Percentiles rank a stretch among this genome's conserved stretches.
phyloP scores from a whole-genome alignment of 768 basidiomycete species.

The Candolleomyces efflorescens region DNA sequence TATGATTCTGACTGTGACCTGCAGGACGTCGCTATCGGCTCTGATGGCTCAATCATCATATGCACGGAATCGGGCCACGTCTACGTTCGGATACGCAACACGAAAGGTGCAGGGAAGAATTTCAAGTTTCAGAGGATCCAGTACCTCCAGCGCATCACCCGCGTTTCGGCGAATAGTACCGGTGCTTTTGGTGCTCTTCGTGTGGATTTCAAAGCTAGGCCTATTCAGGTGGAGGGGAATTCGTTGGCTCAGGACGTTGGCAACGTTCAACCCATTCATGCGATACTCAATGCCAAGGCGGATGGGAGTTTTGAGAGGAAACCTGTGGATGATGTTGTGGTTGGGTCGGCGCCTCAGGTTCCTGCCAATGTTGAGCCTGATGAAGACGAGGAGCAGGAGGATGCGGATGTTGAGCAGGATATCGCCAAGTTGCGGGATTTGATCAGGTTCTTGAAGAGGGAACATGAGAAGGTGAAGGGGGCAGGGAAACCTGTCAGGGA shows the following conservation, averaged over 20 bases:
- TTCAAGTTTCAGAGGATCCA: slow-evolving; percentile 80
- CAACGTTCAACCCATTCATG: neutral
- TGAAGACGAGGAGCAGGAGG: slow-evolving; percentile 31
- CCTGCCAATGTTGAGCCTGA: slow-evolving; percentile 8
- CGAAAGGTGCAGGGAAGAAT: slow-evolving; percentile 37
- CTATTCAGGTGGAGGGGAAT: slow-evolving; percentile 53
- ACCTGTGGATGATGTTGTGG: neutral
- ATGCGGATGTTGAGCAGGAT: slow-evolving; percentile 33
- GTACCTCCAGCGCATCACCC: slow-evolving; percentile 78
- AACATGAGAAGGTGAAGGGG: slow-evolving; percentile 21
- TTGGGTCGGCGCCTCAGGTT: too few species aligned
- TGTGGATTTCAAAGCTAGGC: slow-evolving; percentile 59
- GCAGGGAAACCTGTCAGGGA: slow-evolving; percentile 7
- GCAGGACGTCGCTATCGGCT: slow-evolving; percentile 84
- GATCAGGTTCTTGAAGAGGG: slow-evolving; percentile 25
- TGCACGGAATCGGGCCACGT: slow-evolving; percentile 96
- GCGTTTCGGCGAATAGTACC: slow-evolving; percentile 80
- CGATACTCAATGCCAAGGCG: neutral
- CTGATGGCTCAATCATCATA: slow-evolving; percentile 84
- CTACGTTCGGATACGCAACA: slow-evolving; percentile 70
- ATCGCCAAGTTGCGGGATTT: slow-evolving; percentile 28
- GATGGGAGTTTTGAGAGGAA: neutral
- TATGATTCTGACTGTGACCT: neutral
- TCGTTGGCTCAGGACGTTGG: slow-evolving; percentile 59
- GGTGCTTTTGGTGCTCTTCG: slow-evolving; percentile 87